These are phyloP conservation scores for Nannochloris sp. DNA, from an alignment of 139 green algal species.

Conservation along the genomic window DNA sequence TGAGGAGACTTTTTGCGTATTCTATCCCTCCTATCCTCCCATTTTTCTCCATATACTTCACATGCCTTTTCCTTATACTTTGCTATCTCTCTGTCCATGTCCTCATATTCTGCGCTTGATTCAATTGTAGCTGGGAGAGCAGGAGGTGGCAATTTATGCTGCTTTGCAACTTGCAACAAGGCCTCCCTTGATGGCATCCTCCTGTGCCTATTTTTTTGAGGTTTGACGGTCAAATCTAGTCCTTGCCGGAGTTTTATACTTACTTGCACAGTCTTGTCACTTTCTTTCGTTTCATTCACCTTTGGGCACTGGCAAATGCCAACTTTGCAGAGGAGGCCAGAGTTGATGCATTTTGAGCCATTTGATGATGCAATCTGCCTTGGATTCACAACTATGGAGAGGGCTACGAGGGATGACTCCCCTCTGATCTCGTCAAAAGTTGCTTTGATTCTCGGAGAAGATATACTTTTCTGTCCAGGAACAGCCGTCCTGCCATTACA, in stretches of 20 bases:
- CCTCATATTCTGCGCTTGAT: background rate
- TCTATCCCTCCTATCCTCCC: constrained; percentile 31
- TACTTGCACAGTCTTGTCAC: background rate
- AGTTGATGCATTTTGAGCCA: background rate
- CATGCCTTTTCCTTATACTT: constrained; percentile 17
- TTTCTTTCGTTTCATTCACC: background rate
- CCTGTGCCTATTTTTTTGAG: constrained; percentile 19
- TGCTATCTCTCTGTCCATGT: background rate
- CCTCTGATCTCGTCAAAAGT: constrained; percentile 52
- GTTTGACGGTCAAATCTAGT: constrained; percentile 13
- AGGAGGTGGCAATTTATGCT: constrained; percentile 29
- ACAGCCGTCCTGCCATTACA: background rate
- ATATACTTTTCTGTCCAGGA: background rate
- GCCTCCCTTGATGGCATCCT: constrained; percentile 74
- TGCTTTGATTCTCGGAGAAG: constrained; percentile 28
- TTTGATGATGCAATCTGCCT: background rate
- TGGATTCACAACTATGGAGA: constrained; percentile 39
- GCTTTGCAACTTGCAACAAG: constrained; percentile 32
- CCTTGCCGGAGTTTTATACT: background rate
- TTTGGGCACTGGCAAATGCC: background rate
- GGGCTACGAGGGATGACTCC: constrained; percentile 43
- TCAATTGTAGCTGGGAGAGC: background rate
- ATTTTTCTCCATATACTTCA: constrained; percentile 66
- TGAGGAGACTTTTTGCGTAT: constrained; percentile 65
- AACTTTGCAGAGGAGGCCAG: background rate